Evolutionary conservation across 140 eudicot genomes (phyloP).

Genomic region (Cichorium intybus): DNA sequence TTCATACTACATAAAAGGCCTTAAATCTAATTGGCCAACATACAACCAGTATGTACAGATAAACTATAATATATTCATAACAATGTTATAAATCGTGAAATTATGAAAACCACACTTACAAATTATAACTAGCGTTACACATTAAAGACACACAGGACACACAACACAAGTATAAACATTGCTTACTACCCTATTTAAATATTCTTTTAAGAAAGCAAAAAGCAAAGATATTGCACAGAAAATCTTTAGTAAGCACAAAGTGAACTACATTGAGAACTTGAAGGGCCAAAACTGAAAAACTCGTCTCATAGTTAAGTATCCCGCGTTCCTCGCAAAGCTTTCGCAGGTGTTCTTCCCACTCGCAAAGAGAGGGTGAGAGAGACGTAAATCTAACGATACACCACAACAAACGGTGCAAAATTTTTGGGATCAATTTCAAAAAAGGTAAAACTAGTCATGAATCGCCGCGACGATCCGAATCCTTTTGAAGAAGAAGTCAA

Average conservation of each 20-base stretch:
- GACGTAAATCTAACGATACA: background rate
- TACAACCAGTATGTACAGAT: background rate
- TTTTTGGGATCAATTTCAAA: background rate
- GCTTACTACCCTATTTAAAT: no score
- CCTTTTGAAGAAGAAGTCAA: slow-evolving; percentile 83
- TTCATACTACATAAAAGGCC: no score
- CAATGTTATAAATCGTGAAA: background rate
- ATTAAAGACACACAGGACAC: no score
- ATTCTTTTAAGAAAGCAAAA: no score
- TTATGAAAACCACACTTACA: no score
- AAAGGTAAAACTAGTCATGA: slow-evolving; percentile 33
- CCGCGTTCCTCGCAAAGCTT: slow-evolving; percentile 7
- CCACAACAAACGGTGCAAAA: slow-evolving; percentile 2
- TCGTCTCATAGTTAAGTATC: background rate
- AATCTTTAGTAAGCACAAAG: background rate
- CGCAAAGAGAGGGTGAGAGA: background rate
- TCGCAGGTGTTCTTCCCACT: slow-evolving; percentile 1
- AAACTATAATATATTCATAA: no score
- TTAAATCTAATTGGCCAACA: no score
- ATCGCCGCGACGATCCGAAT: slow-evolving; percentile 64
- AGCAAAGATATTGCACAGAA: background rate
- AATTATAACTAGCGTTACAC: no score
- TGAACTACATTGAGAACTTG: background rate
- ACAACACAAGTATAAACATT: no score
- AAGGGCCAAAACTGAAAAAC: slow-evolving; percentile 6